phyloP scores from a whole-genome alignment of 768 basidiomycete genomes.

The Dacryopinax primogenitus region DNA sequence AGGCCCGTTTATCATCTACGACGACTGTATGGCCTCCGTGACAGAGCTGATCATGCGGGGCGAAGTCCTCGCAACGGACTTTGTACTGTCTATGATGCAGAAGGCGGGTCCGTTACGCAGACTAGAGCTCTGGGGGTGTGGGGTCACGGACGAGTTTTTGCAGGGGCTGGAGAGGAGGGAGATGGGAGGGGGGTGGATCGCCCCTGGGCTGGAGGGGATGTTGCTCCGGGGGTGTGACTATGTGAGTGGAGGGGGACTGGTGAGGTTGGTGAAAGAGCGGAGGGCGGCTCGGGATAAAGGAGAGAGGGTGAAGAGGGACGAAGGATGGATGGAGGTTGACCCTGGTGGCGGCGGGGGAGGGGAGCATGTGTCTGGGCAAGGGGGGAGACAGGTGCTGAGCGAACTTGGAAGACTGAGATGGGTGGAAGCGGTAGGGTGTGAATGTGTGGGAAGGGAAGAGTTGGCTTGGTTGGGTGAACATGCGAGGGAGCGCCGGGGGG shows the following conservation, averaged over 20 bases:
- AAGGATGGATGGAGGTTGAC: too few relatives aligned
- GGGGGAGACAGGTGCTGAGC: too few relatives aligned
- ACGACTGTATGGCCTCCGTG: constrained; percentile 5
- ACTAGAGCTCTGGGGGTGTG: not conserved
- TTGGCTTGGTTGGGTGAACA: not conserved
- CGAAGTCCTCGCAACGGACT: constrained; percentile 3
- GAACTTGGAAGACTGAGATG: too few relatives aligned
- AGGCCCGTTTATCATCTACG: not conserved
- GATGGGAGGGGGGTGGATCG: not conserved
- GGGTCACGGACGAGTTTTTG: not conserved
- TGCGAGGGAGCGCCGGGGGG: not conserved
- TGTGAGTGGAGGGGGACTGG: not conserved
- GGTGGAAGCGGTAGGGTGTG: not conserved
- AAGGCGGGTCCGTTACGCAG: not conserved
- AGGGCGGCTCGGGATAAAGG: not conserved
- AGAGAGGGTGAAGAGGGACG: not conserved
- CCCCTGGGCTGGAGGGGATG: not conserved
- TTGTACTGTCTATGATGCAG: constrained; percentile 2
- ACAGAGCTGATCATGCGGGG: constrained; percentile 5
- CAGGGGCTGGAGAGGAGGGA: not conserved
- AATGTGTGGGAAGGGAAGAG: not conserved
- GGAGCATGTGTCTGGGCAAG: not conserved
- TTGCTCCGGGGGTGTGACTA: not conserved
- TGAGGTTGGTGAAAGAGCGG: not conserved
- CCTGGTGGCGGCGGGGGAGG: not conserved